A percentile compares a stretch with the other conserved stretches of the same genome.
phyloP scores from a whole-genome alignment of 352 stramenopile species.

The Phytophthora agathidicida region DNA sequence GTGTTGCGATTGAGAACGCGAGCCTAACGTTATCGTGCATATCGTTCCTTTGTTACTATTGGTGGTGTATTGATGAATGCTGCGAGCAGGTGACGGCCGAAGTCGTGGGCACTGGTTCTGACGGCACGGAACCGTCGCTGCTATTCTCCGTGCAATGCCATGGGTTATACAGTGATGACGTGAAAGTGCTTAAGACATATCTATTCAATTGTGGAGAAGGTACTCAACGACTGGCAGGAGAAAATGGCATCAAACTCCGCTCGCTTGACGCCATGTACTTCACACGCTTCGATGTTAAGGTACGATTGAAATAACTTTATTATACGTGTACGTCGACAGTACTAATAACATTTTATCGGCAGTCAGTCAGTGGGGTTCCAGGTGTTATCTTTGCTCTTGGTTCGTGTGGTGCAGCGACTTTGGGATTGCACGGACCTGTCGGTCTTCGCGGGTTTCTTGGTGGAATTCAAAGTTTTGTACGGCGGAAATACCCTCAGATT shows the following conservation, averaged over 20 bases:
- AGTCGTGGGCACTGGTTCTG: constrained; percentile 63
- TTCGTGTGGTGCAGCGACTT: constrained; percentile 45
- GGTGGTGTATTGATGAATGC: neutral
- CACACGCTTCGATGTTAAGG: constrained; percentile 66
- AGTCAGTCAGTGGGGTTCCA: constrained; percentile 74
- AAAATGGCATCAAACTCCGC: constrained; percentile 75
- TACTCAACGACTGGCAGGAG: constrained; percentile 67
- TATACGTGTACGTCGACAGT: neutral
- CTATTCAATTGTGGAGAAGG: constrained; percentile 80
- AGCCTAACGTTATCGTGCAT: neutral
- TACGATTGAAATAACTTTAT: constrained; percentile 15
- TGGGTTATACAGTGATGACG: constrained; percentile 66
- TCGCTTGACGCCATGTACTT: constrained; percentile 74
- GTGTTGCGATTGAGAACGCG: neutral
- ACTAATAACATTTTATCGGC: neutral
- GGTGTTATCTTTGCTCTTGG: constrained; percentile 72
- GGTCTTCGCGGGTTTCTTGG: constrained; percentile 46
- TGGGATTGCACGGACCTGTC: constrained; percentile 55
- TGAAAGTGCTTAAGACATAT: constrained; percentile 64
- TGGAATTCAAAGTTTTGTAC: constrained; percentile 70
- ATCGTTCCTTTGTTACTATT: constrained; percentile 1
- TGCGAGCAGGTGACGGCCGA: constrained; percentile 50
- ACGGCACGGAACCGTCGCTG: constrained; percentile 73
- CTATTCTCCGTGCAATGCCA: constrained; percentile 72
- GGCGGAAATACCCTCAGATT: constrained; percentile 67